Evolutionary conservation across 2,329 filamentous ascomycete genomes (phyloP), one percentile per base, ranked within the genome.

Genomic region (Colletotrichum sp.): DNA sequence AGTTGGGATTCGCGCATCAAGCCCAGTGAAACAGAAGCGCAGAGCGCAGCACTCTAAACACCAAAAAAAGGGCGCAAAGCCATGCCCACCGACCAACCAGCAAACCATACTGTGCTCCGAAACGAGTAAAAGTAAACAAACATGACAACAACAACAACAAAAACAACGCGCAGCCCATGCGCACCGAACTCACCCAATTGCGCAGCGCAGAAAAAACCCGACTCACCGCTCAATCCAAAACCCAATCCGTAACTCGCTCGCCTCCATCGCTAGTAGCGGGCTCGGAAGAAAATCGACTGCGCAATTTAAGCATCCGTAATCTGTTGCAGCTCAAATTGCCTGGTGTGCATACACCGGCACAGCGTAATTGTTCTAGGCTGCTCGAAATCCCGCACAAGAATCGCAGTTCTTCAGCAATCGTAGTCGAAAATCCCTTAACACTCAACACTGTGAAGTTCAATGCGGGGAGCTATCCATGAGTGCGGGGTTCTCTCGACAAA

Each of bases 171-270:
- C 28, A 32, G n/a, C 12, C 28, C 36, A 34, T 21, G 30, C 48
- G 65, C 28, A 34, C 18, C 30, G 13, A 30, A 61, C 24, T 18
- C 36, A 16, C 8, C 61, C 30, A 16, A 36, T 18, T 16, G 30
- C 26, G 16, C 30, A 24, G 18, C 58, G 12, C 12, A 32, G 6
- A 63, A 52, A 60, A 24, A 21, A 13, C 6, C 15, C 70, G 36
- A 48, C 69, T 73, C 73, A 75, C 73, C 69, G 73, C 69, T 73
- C 57, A 28, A 67, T 64, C 24, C 57, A 64, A 64, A 73, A 68
- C 73, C 70, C 28, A 52, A 68, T 52, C 55, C 70, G 73, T 67
- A 68, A 73, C 69, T 36, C 55, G 38, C 48, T 72, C 36, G 55
- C 69, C 63, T 75, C 70, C 73, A 57, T 67, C 21, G 30, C 69